phyloP scores from a whole-genome alignment of 192 early-diverging fungal genomes.

The Gaertneriomyces semiglobifer region DNA sequence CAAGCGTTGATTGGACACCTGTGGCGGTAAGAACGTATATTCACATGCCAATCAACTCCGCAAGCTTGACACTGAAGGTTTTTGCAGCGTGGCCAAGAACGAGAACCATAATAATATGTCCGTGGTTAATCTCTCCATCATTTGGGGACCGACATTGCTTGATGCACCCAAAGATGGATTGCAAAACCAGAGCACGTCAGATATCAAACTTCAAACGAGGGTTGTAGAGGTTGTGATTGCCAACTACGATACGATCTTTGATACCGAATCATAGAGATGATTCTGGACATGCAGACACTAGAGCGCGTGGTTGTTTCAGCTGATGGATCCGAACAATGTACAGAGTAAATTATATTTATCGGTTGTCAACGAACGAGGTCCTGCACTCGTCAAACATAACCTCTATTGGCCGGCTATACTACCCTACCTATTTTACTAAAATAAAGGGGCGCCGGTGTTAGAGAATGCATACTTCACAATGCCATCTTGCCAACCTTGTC shows the following conservation, averaged over 20 bases:
- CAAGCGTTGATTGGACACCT: conserved; percentile 78
- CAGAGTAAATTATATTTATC: no score
- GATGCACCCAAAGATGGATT: conserved; percentile 45
- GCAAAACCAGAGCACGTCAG: conserved; percentile 7
- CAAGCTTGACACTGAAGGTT: conserved; percentile 14
- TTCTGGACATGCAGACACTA: no score
- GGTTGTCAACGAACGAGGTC: no score
- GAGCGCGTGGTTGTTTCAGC: no score
- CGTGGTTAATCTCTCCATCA: conserved; percentile 78
- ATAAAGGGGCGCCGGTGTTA: no score
- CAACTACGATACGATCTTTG: conserved; percentile 69
- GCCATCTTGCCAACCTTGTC: no score
- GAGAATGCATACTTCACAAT: no score
- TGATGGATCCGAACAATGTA: no score
- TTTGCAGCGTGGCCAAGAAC: conserved; percentile 66
- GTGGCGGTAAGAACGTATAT: conserved; percentile 52
- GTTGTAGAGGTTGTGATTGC: conserved; percentile 64
- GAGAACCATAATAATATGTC: conserved; percentile 86
- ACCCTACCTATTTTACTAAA: no score
- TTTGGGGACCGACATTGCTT: conserved; percentile 91
- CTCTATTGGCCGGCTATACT: no score
- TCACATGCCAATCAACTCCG: neutral
- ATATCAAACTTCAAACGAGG: conserved; percentile 60
- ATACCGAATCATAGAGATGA: conserved; percentile 17
- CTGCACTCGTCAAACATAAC: no score